phyloP scores from a whole-genome alignment of 192 early-diverging fungal species.

The Chytriomyces sp. region DNA sequence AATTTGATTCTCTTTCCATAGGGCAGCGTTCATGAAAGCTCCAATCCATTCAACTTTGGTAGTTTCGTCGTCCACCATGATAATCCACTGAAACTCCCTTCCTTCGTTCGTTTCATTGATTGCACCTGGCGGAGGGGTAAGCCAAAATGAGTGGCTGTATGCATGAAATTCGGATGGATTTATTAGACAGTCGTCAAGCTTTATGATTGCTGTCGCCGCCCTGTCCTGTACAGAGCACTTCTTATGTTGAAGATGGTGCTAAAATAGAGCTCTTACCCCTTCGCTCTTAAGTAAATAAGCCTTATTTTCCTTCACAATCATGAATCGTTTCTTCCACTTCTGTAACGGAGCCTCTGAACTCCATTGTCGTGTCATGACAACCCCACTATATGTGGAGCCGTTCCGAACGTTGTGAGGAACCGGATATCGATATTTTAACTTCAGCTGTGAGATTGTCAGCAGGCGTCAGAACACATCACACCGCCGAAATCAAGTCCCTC shows the following conservation, averaged over 20 bases:
- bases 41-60: slow-evolving; percentile 24
- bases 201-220: slow-evolving; percentile 23
- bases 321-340: slow-evolving; percentile 16
- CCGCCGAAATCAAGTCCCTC: not conserved
- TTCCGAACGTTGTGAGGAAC: slow-evolving; percentile 2
- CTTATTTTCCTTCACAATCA: slow-evolving; percentile 23
- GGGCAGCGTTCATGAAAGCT: slow-evolving; percentile 15
- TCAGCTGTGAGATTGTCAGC: slow-evolving; percentile 5
- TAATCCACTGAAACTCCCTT: slow-evolving; percentile 25
- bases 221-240: slow-evolving; percentile 20
- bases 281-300: slow-evolving; percentile 11
- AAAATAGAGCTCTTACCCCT: not conserved
- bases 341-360: not conserved
- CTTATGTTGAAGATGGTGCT: too few relatives aligned
- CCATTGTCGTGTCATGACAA: slow-evolving; percentile 15
- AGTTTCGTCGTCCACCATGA: not conserved
- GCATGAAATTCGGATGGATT: slow-evolving; percentile 15
- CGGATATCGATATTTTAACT: slow-evolving; percentile 27
- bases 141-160: slow-evolving; percentile 19
- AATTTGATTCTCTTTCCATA: slow-evolving; percentile 19
- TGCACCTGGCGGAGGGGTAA: slow-evolving; percentile 20
- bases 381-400: slow-evolving; percentile 3
- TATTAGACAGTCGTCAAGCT: slow-evolving; percentile 30
- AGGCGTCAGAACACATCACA: too few relatives aligned
- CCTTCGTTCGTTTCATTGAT: slow-evolving; percentile 33